Conservation (phyloP, 73 alveolate species). For the Tetrahymena malaccensis region DNA sequence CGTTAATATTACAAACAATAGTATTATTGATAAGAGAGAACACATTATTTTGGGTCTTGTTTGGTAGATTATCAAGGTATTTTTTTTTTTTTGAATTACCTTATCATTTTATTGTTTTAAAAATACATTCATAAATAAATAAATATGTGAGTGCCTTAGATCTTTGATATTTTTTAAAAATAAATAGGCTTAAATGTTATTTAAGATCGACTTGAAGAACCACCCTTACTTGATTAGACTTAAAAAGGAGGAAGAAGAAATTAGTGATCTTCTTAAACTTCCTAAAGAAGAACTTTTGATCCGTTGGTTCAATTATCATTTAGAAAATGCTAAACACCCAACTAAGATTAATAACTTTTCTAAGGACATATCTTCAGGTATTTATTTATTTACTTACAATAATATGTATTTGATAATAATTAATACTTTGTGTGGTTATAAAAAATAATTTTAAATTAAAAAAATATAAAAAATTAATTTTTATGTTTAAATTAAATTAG, state of each 20-base stretch:
- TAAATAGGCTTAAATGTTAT: constrained; percentile 12
- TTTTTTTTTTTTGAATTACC: not conserved
- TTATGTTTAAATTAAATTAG: not conserved
- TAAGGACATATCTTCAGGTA: constrained; percentile 39
- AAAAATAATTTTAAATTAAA: not conserved
- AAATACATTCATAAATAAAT: not conserved
- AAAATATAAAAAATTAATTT: not conserved
- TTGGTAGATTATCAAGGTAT: constrained; percentile 85
- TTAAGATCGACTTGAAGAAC: constrained; percentile 58
- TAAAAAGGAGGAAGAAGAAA: constrained; percentile 82
- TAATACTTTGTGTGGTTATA: too few relatives aligned
- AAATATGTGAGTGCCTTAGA: not conserved
- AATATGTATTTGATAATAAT: too few relatives aligned
- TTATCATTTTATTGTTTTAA: too few relatives aligned
- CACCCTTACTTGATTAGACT: constrained; percentile 88
- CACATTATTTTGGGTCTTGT: constrained; percentile 76
- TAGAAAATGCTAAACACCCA: constrained; percentile 65
- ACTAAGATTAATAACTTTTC: constrained; percentile 67
- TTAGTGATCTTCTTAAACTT: constrained; percentile 71
- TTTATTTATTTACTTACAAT: too few relatives aligned
- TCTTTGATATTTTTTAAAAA: not conserved
- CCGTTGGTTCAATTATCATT: constrained; percentile 93
- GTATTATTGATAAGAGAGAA: constrained; percentile 68
- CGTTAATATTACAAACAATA: constrained; percentile 69
- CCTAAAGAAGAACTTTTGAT: constrained; percentile 81